A percentile compares a stretch with the other conserved stretches of the same genome.
Evolutionary conservation across 2,329 filamentous ascomycete genomes (phyloP).

Genomic region (Fusarium sp.): DNA sequence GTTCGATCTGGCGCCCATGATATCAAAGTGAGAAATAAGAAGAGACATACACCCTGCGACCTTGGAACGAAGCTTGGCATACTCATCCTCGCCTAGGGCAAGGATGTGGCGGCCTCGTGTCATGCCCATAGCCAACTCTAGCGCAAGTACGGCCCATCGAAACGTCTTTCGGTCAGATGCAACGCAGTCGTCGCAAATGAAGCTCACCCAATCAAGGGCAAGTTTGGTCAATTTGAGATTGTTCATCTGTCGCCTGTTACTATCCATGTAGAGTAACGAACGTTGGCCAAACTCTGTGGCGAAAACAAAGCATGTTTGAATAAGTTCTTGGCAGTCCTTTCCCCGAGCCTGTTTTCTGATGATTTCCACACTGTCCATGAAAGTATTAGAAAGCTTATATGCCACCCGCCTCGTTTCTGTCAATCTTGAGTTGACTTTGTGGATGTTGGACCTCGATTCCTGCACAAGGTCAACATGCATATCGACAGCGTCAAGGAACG

Average conservation of each 20-base stretch:
- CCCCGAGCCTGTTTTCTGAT: slow-evolving; percentile 86
- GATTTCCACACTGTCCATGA: slow-evolving; percentile 98
- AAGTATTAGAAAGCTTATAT: slow-evolving; percentile 95
- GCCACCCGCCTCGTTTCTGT: slow-evolving; percentile 96
- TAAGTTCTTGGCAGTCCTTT: slow-evolving; percentile 90
- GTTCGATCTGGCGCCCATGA: slow-evolving; percentile 95
- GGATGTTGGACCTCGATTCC: slow-evolving; percentile 91
- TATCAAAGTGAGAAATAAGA: slow-evolving; percentile 97
- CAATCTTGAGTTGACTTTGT: slow-evolving; percentile 88
- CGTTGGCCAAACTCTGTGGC: slow-evolving; percentile 98
- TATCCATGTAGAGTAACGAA: slow-evolving; percentile 94
- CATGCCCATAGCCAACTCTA: slow-evolving; percentile 98
- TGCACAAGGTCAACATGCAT: slow-evolving; percentile 89
- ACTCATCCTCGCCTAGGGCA: slow-evolving; percentile 89
- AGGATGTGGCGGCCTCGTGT: slow-evolving; percentile 92
- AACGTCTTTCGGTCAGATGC: slow-evolving; percentile 96
- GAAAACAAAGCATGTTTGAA: slow-evolving; percentile 97
- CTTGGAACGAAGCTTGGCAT: slow-evolving; percentile 81
- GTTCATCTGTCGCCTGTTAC: slow-evolving; percentile 95
- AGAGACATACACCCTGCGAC: slow-evolving; percentile 98
- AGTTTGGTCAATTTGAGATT: slow-evolving; percentile 94
- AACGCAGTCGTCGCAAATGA: slow-evolving; percentile 96
- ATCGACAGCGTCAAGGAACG: slow-evolving; percentile 81
- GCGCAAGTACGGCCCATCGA: slow-evolving; percentile 92
- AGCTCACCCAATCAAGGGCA: slow-evolving; percentile 95